Base-by-base conservation (phyloP, 352 stramenopile genomes). In the Globisporangium spinosum region DNA sequence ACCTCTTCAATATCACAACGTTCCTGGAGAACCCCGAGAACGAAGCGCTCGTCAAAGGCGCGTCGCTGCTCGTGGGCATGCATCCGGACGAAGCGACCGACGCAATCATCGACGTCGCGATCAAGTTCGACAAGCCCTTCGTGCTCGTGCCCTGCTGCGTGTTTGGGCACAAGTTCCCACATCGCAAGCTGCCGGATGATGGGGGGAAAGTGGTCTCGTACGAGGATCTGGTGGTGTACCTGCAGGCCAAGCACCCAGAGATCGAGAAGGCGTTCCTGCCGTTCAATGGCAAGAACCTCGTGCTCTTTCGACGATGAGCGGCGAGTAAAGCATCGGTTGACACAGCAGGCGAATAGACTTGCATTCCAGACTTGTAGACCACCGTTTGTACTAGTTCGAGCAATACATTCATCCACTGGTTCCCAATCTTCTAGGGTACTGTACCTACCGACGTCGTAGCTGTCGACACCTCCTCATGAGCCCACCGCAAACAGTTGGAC, bases 61-160 rank as follows among this genome's bases (percentile, higher is more conserved):
- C 86, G 35, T 96, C 90, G 4, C 60, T 97, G 29, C 80, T 98
- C 35, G 71, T 98, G 3, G 95, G 95, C 0, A 97, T 98, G 87
- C 95, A 98, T 68, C 94, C 95, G 20, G 96, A 99, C 71, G 91
- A 97, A 69, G 97, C 97, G 6, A 98, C 97, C 0, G 97, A 98
- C 70, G 82, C 87, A 4, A 98, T 98, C 70, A 82, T 98, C 2
- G 91, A 98, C 73, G 80, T 94, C 23, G 95, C 96, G 3, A 70
- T 98, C 29, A 58, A 77, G 57, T 89, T 93, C 68, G 72, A 87
- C 64, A 98, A 98, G 65, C 89, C 95, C 0, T 98, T 98, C 77
- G 93, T 96, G 2, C 80, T 99, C 10, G 95, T 98, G n/a, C 97
- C 97, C 0, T 99, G 97, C 68, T 99, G 96, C 70, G 96, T 99